Conservation (phyloP, 2,329 filamentous ascomycete genomes). For the Blumeriella jaapii region DNA sequence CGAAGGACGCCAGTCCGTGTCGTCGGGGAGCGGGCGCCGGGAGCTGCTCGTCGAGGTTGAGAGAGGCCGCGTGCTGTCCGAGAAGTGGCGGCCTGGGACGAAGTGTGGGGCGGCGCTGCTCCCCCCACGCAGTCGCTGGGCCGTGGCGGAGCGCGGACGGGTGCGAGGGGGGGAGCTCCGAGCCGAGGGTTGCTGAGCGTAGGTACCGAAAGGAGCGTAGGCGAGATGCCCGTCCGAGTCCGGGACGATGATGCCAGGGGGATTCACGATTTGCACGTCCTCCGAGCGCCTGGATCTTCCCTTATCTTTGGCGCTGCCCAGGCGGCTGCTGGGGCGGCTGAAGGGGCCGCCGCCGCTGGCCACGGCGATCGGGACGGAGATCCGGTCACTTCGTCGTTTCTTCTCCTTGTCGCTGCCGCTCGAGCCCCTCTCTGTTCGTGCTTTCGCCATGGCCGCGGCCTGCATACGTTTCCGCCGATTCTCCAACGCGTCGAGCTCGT, state of each 20-base stretch:
- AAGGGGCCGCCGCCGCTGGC: constrained; percentile 14
- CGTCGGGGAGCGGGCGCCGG: constrained; percentile 34
- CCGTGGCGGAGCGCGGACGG: constrained; percentile 24
- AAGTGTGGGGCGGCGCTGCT: constrained; percentile 11
- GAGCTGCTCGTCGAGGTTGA: constrained; percentile 30
- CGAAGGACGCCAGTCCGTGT: constrained; percentile 33
- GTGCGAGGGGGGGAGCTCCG: constrained; percentile 26
- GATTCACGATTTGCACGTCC: constrained; percentile 20
- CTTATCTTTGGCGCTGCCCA: constrained; percentile 5
- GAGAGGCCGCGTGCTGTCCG: constrained; percentile 24
- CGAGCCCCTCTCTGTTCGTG: constrained; percentile 17
- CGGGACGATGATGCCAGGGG: constrained; percentile 35
- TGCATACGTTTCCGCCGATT: constrained; percentile 48
- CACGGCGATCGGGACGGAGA: constrained; percentile 21
- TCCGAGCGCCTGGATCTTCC: constrained; percentile 27
- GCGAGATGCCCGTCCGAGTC: constrained; percentile 36
- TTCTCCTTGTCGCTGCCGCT: constrained; percentile 21
- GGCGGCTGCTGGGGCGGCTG: constrained; percentile 16
- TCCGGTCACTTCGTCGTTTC: constrained; percentile 19
- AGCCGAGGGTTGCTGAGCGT: constrained; percentile 24
- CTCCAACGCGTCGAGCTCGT: constrained; percentile 73
- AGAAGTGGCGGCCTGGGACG: constrained; percentile 18
- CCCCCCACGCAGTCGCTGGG: constrained; percentile 14
- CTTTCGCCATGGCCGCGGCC: constrained; percentile 18
- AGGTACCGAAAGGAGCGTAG: constrained; percentile 35